Base-by-base conservation (phyloP, 2,329 filamentous ascomycete species). In the Arachnomyces sp. region DNA sequence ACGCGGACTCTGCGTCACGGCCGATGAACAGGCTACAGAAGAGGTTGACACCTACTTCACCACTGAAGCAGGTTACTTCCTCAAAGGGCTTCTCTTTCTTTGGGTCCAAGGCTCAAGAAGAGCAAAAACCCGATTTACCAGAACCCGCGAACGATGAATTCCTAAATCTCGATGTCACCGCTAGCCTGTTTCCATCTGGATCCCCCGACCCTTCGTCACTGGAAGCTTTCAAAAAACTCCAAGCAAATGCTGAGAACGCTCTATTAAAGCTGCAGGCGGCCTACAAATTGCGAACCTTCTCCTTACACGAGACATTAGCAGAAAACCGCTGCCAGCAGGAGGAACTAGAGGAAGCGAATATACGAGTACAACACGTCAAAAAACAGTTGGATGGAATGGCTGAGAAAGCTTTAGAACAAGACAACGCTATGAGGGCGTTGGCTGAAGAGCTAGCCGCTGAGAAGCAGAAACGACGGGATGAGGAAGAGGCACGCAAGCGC, bases 351-450 rank as follows among this genome's bases (percentile, higher is more conserved):
- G 77, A 80, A 49, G 70, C 75, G 11, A 68, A 77, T 28, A 77
- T 74, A 30, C 67, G 76, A 6, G 68, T 73, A 11, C 64, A 69
- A 29, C 72, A 78, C 49, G 60, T 80, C 39, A 80, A 79, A 58
- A 65, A 72, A 47, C 78, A 81, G 55, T 63, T 82, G 14, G 73
- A 79, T 53, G 74, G 73, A 29, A 74, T 80, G 68, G 73, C 75
- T 4, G 67, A 67, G 28, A 69, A 71, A 44, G 70, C 73, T 2
- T 58, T 66, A 12, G 71, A 78, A 50, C 75, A 78, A 52, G 74
- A 78, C 43, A 67, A 68, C 48, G 68, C 72, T 36, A 77, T 78
- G 61, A 64, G 67, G 44, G 67, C 68, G 28, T 60, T 77, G 50
- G 65, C 66, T 1, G 61, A 67, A 25, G 66, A 74, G 43, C 49